Conservation (phyloP, 2,329 filamentous ascomycete genomes). For the Huntiella decipiens region DNA sequence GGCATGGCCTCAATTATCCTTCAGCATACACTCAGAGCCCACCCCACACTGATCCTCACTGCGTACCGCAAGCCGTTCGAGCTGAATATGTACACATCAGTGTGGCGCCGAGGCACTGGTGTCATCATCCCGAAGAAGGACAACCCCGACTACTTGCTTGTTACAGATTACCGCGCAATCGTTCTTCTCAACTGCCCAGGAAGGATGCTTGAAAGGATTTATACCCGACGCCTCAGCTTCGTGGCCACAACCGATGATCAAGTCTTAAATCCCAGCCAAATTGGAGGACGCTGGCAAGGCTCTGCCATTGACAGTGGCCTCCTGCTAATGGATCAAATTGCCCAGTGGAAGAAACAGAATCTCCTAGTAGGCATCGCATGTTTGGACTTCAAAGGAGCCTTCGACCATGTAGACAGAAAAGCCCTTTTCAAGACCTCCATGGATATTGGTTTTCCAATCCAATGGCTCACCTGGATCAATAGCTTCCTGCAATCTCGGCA, state of each 20-base stretch:
- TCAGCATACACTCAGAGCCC: too few species aligned
- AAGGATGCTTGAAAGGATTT: neutral
- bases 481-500: neutral
- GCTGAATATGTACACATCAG: neutral
- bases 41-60: neutral
- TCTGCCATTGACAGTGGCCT: neutral
- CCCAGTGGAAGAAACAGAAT: neutral
- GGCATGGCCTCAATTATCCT: too few species aligned
- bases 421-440: too few species aligned
- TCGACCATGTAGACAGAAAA: too few species aligned
- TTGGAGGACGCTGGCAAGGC: neutral
- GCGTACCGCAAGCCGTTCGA: neutral
- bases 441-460: too few species aligned
- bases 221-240: neutral
- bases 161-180: neutral
- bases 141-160: too few species aligned
- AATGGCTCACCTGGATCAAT: neutral
- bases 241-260: neutral
- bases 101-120: neutral
- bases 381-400: neutral
- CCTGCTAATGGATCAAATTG: neutral
- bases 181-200: neutral
- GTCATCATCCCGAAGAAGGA: neutral
- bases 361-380: neutral
- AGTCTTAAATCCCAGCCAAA: neutral